phyloP scores from a whole-genome alignment of 1,284 basidiomycete genomes.

The Ceratobasidium sp. region DNA sequence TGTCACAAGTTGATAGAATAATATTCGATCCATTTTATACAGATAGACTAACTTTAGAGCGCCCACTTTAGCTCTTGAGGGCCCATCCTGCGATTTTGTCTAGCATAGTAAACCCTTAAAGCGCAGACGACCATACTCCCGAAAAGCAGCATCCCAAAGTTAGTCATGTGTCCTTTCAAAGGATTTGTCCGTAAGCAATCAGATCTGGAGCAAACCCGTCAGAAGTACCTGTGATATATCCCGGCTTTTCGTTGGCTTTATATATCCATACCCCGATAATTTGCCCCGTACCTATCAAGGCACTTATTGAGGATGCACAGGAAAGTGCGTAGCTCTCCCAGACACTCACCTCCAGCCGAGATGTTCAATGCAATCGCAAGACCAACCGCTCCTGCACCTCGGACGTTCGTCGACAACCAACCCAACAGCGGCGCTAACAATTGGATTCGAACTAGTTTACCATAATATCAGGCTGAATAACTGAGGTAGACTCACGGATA shows the following conservation, averaged over 20 bases:
- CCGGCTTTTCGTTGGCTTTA: constrained; percentile 43
- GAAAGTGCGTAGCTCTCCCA: not conserved
- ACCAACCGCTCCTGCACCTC: constrained; percentile 48
- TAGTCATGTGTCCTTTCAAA: constrained; percentile 21
- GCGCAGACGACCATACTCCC: constrained; percentile 18
- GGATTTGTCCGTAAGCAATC: too few relatives aligned
- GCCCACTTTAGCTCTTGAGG: constrained; percentile 10
- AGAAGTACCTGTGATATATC: constrained; percentile 20
- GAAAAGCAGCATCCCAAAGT: constrained; percentile 16
- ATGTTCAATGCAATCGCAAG: constrained; percentile 52
- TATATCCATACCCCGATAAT: constrained; percentile 54
- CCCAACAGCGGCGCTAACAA: constrained; percentile 48
- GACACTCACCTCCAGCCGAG: constrained; percentile 46
- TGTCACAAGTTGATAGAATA: too few relatives aligned
- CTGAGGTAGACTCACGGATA: constrained; percentile 41
- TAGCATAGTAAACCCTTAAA: constrained; percentile 11
- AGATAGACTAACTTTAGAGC: not conserved
- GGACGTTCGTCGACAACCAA: constrained; percentile 52
- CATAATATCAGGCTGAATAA: not conserved
- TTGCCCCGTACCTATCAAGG: constrained; percentile 47
- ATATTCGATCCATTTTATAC: too few relatives aligned
- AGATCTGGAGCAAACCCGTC: not conserved
- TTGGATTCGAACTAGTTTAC: not conserved
- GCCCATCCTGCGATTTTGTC: not conserved
- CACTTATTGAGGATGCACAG: not conserved